Evolutionary conservation across 2,329 filamentous ascomycete genomes (phyloP).

Genomic region (Coniochaeta sp.): DNA sequence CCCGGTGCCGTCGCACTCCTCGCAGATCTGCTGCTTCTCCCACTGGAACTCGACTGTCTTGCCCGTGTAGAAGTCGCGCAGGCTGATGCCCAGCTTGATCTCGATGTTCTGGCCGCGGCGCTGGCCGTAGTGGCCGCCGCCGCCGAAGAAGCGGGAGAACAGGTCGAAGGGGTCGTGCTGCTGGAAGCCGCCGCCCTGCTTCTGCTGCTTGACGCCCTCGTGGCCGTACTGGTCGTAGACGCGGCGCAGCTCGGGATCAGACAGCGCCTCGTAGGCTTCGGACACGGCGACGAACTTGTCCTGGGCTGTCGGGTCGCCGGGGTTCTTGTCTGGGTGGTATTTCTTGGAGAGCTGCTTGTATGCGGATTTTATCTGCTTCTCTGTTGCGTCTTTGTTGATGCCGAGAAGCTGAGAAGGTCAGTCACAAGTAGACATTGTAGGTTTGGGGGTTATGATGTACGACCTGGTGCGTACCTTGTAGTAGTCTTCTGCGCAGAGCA

Average conservation of each 20-base stretch:
- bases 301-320: conserved; percentile 73
- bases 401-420: conserved; percentile 58
- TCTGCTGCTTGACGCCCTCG: conserved; percentile 79
- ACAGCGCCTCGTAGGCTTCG: conserved; percentile 91
- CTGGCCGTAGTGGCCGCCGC: conserved; percentile 75
- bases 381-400: conserved; percentile 68
- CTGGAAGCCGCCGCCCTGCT: conserved; percentile 55
- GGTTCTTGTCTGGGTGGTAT: conserved; percentile 96
- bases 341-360: conserved; percentile 92
- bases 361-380: conserved; percentile 86
- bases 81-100: conserved; percentile 67
- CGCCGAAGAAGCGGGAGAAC: conserved; percentile 95
- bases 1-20: conserved; percentile 80
- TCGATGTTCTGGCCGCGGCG: conserved; percentile 85
- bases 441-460: too few species aligned
- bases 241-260: conserved; percentile 67
- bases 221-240: conserved; percentile 95
- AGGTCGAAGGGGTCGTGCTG: conserved; percentile 89
- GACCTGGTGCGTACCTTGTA: conserved; percentile 64
- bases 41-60: conserved; percentile 78
- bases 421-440: too few species aligned
- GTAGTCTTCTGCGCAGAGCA: conserved; percentile 60
- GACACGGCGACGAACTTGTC: conserved; percentile 91
- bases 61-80: conserved; percentile 91
- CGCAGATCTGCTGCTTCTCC: conserved; percentile 93